A percentile compares a stretch with the other conserved stretches of the same genome.
Conservation (phyloP, 2,329 filamentous ascomycete species). For the Alternaria triticina region DNA sequence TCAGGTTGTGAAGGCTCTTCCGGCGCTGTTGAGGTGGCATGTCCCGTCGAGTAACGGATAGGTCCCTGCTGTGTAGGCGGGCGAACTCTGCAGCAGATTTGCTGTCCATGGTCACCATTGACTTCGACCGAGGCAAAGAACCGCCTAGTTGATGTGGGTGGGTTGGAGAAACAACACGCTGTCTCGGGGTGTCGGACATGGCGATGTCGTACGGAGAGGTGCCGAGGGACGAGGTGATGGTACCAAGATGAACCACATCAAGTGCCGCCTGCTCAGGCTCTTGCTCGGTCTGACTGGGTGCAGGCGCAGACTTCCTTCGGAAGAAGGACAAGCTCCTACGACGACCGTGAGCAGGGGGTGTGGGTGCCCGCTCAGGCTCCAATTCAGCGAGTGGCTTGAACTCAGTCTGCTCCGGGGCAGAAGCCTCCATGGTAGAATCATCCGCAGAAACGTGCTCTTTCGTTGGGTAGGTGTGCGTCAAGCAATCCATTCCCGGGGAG, state of each 20-base stretch:
- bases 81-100: slow-evolving; percentile 45
- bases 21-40: slow-evolving; percentile 28
- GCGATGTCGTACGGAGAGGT: slow-evolving; percentile 54
- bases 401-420: slow-evolving; percentile 14
- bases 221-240: slow-evolving; percentile 51
- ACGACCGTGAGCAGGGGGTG: slow-evolving; percentile 28
- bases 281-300: slow-evolving; percentile 25
- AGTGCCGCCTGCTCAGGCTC: slow-evolving; percentile 23
- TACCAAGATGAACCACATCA: slow-evolving; percentile 49
- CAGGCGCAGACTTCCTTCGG: slow-evolving; percentile 33
- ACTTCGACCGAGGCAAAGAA: slow-evolving; percentile 34
- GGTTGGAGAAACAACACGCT: slow-evolving; percentile 30
- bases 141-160: slow-evolving; percentile 47
- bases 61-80: slow-evolving; percentile 45
- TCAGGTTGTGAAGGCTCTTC: slow-evolving; percentile 37
- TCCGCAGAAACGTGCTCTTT: slow-evolving; percentile 31
- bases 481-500: slow-evolving; percentile 45
- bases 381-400: slow-evolving; percentile 21
- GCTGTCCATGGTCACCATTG: slow-evolving; percentile 45
- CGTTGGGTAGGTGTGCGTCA: slow-evolving; percentile 45
- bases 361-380: slow-evolving; percentile 30
- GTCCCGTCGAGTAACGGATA: slow-evolving; percentile 23
- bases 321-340: slow-evolving; percentile 42
- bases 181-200: slow-evolving; percentile 26
- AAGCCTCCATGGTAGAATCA: slow-evolving; percentile 6